phyloP scores from a whole-genome alignment of 2,329 filamentous ascomycete genomes.

The Pestalotiopsis fici region DNA sequence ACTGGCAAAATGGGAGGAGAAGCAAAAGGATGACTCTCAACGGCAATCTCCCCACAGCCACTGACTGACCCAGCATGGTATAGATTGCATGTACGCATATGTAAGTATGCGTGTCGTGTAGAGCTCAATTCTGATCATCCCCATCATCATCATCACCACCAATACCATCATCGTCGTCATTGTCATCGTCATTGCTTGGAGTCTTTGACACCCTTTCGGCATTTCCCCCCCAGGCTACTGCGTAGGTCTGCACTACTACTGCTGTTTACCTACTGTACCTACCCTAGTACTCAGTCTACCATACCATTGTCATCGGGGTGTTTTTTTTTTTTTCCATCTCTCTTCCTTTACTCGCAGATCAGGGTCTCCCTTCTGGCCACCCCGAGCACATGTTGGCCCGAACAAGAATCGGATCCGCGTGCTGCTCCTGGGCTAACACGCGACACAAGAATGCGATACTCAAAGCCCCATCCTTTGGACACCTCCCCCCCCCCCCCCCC shows the following conservation, averaged over 20 bases:
- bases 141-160: background rate
- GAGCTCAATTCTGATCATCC: background rate
- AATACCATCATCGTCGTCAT: background rate
- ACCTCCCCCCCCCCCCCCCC: no score
- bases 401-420: background rate
- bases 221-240: background rate
- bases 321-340: no score
- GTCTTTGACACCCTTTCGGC: background rate
- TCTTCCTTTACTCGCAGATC: background rate
- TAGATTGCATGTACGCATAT: no score
- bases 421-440: background rate
- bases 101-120: background rate
- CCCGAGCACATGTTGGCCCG: background rate
- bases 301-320: background rate
- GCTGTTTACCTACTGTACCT: no score
- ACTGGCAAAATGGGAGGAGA: background rate
- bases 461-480: background rate
- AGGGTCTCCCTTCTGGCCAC: background rate
- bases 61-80: background rate
- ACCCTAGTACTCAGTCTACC: background rate
- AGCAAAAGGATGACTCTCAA: background rate
- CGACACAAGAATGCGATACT: background rate
- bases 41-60: background rate
- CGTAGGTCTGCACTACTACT: no score
- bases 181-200: background rate